Evolutionary conservation across 192 early-diverging fungal species (phyloP), one percentile per base, ranked within the genome.

Genomic region (Chytriomyces sp.): DNA sequence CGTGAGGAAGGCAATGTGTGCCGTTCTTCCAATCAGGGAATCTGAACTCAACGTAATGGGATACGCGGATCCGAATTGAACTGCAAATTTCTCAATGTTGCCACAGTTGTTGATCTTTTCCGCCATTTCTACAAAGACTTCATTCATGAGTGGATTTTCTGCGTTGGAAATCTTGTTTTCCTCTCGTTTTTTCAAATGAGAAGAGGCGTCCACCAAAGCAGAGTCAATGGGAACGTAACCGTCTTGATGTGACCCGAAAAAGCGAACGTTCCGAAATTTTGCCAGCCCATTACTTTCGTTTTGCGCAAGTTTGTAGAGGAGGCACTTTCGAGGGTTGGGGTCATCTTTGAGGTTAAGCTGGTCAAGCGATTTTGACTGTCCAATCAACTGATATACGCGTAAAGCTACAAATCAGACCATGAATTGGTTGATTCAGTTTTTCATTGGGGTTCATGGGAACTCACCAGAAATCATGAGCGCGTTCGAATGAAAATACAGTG

Each of bases 1-100:
- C 39, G 59, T 66, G n/a, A 76, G 26, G 32, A 76, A 52, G 32
- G 68, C 69, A 54, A 76, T 72, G 36, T 76, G 75, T 31, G 75
- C 75, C 38, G 49, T 55, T 56, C 75, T 39, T 52, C 75, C 75
- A 28, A 76, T 26, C 25, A 70, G 52, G 26, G 63, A 68, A 30
- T 57, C 53, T 3, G 28, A 17, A 44, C 37, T 64, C 12, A 44
- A n/a, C 4, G 34, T 14, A 3, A 17, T 19, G n/a, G 32, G 17
- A 17, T 28, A 8, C 52, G 28, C 31, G 7, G 22, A 28, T 5
- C 65, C 65, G 34, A 68, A 68, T 25, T 30, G 26, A 68, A 68
- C 65, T 14, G 44, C 33, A 55, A 33, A 68, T n/a, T 68, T 68
- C 34, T 53, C 52, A 56, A 53, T 55, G 32, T 31, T 52, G 22